phyloP scores from a whole-genome alignment of 176 grass and related monocot genomes.

The Microstegium vimineum region DNA sequence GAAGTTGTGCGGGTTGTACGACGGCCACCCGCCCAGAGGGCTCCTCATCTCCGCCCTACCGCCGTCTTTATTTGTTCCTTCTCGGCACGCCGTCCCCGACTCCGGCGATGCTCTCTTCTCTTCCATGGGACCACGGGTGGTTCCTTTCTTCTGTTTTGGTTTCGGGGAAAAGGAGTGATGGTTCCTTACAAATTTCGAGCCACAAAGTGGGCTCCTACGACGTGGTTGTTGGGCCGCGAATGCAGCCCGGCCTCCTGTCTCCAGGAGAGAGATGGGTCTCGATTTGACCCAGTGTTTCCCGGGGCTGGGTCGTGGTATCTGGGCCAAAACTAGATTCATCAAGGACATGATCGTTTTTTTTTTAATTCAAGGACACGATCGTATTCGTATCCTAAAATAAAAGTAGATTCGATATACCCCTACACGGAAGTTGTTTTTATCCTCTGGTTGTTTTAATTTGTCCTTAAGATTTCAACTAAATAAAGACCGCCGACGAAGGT shows the following conservation, averaged over 20 bases:
- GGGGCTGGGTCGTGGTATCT: neutral
- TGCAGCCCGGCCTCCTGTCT: neutral
- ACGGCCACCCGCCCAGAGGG: conserved; percentile 70
- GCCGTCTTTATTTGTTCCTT: neutral
- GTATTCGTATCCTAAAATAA: no score
- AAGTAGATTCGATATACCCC: no score
- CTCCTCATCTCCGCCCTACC: conserved; percentile 50
- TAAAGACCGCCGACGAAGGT: no score
- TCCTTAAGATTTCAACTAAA: no score
- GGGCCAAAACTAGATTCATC: neutral
- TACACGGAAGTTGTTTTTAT: no score
- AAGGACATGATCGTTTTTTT: no score
- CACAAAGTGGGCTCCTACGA: neutral
- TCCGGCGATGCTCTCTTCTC: conserved; percentile 20
- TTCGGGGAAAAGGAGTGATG: neutral
- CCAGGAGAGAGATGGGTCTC: neutral
- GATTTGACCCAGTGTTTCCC: neutral
- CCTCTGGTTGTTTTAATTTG: no score
- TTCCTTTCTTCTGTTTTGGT: neutral
- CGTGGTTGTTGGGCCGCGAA: neutral
- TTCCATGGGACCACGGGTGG: neutral
- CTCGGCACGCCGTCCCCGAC: neutral
- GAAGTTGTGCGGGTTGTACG: conserved; percentile 84
- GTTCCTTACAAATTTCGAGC: neutral
- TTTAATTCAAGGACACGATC: no score